Conservation (phyloP, 202 grass and related monocot species). For the Schoenoplectus triqueter region DNA sequence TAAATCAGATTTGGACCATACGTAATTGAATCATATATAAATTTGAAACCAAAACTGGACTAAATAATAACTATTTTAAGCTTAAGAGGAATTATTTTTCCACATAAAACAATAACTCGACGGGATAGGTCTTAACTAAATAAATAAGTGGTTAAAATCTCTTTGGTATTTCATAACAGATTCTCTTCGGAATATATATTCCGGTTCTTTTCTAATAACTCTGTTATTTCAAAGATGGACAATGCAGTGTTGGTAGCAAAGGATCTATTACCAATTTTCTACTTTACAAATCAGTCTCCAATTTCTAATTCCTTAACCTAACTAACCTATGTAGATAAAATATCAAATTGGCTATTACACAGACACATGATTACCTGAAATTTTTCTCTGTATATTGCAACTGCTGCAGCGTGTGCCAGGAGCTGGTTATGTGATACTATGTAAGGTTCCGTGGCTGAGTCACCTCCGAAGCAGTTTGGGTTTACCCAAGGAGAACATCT, state of each 20-base stretch:
- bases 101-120: not conserved
- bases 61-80: constrained; percentile 1
- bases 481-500: constrained; percentile 52
- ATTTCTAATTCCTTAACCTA: constrained; percentile 4
- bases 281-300: not conserved
- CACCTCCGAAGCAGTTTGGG: constrained; percentile 53
- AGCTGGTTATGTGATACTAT: constrained; percentile 70
- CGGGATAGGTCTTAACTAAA: not conserved
- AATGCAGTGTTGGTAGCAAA: not conserved
- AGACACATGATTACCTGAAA: constrained; percentile 57
- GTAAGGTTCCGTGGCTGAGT: constrained; percentile 74
- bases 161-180: not conserved
- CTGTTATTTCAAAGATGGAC: not conserved
- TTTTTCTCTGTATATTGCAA: constrained; percentile 56
- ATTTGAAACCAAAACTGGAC: not conserved
- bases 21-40: no score
- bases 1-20: no score
- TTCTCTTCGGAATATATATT: not conserved
- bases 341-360: constrained; percentile 4
- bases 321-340: not conserved
- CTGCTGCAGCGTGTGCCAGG: constrained; percentile 74
- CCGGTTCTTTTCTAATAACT: not conserved
- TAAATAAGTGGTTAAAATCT: not conserved
- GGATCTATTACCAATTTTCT: not conserved
- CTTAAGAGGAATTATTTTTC: not conserved